Percentiles rank a stretch among this genome's conserved stretches.
Evolutionary conservation across 768 basidiomycete species (phyloP).

Genomic region (Suillus brevipes): DNA sequence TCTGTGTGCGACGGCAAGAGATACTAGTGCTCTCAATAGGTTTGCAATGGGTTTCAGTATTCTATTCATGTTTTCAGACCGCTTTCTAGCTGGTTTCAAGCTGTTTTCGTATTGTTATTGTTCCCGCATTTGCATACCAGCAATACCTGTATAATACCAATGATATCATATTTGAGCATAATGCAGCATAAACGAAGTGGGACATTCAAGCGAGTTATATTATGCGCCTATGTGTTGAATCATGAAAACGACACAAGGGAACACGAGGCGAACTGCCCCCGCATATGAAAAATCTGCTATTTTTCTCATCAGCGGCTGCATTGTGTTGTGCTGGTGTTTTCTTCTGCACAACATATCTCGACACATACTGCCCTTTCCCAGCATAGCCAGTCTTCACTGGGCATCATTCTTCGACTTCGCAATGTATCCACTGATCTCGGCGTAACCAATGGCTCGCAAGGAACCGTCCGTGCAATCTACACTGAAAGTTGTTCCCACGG

Average conservation of each 20-base stretch:
- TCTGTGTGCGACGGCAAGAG: background rate
- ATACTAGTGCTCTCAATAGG: background rate
- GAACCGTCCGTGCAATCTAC: no score
- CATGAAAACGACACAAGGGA: background rate
- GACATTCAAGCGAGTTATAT: background rate
- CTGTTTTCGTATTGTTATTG: background rate
- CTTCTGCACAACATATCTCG: background rate
- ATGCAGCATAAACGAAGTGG: background rate
- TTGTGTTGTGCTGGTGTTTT: background rate
- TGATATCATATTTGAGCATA: background rate
- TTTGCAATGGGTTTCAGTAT: no score
- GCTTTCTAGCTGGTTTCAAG: background rate
- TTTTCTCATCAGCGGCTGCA: background rate
- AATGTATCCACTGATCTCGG: no score
- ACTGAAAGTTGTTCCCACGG: no score
- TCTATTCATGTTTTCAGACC: background rate
- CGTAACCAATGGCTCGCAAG: no score
- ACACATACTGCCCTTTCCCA: background rate
- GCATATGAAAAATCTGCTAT: background rate
- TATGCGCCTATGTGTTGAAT: background rate
- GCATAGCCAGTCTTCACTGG: background rate
- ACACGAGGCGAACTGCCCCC: background rate
- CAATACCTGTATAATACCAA: background rate
- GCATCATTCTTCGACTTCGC: no score
- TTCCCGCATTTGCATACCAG: background rate